phyloP scores from a whole-genome alignment of 2,329 filamentous ascomycete genomes.

The Raffaelea albimanens region DNA sequence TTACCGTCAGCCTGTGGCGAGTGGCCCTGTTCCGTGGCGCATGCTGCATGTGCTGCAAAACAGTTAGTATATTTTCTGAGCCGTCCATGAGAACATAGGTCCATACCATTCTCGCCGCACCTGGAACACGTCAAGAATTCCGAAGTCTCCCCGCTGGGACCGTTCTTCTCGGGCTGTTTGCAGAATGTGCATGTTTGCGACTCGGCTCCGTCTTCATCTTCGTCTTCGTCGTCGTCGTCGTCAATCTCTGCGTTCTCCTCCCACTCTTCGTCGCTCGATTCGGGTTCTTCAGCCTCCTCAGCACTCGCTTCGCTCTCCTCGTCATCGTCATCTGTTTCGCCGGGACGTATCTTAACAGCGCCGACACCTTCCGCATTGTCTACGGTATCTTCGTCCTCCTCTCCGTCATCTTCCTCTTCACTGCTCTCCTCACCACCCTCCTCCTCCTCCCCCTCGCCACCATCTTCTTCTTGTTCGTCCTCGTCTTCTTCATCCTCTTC shows the following conservation, averaged over 20 bases:
- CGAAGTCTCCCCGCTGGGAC: conserved; percentile 74
- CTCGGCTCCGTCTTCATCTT: conserved; percentile 60
- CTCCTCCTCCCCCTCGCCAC: conserved; percentile 22
- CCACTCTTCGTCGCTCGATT: conserved; percentile 42
- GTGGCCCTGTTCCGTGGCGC: conserved; percentile 63
- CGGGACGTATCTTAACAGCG: conserved; percentile 46
- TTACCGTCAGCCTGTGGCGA: conserved; percentile 56
- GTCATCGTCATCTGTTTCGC: conserved; percentile 37
- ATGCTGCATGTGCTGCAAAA: conserved; percentile 78
- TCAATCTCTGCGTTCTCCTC: conserved; percentile 48
- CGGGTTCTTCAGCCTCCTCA: conserved; percentile 35
- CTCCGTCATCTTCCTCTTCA: conserved; percentile 15
- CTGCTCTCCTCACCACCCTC: conserved; percentile 20
- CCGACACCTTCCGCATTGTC: conserved; percentile 45
- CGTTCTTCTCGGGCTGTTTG: conserved; percentile 71
- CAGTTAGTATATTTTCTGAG: conserved; percentile 23
- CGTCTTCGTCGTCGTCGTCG: conserved; percentile 48
- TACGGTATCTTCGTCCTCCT: conserved; percentile 26
- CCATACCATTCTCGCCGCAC: conserved; percentile 78
- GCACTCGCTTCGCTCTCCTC: conserved; percentile 28
- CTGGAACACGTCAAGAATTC: conserved; percentile 64
- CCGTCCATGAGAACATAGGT: background rate
- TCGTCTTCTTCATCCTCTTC: conserved; percentile 21
- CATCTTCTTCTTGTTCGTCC: conserved; percentile 16
- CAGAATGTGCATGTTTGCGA: conserved; percentile 59